These are phyloP conservation scores for Smithsoniella earleae DNA, from an alignment of 163 green algal genomes.

Conservation along the genomic window DNA sequence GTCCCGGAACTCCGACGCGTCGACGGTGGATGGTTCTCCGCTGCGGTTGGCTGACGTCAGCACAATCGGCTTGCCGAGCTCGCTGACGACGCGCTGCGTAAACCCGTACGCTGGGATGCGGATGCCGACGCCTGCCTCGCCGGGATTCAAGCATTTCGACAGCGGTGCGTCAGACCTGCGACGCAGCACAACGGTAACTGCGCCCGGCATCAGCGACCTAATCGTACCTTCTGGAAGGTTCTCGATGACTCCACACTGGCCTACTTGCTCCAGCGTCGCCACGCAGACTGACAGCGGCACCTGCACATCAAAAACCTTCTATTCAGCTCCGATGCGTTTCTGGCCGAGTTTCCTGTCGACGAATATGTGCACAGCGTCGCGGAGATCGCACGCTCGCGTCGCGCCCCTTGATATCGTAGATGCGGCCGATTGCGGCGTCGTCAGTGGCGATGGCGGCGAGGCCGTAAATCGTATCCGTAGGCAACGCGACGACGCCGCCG, in stretches of 20 bases:
- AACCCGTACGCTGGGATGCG: conserved; percentile 58
- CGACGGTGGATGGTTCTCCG: conserved; percentile 41
- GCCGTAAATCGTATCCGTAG: conserved; percentile 66
- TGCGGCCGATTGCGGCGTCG: conserved; percentile 38
- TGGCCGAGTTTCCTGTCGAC: conserved; percentile 34
- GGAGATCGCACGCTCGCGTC: conserved; percentile 33
- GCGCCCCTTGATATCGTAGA: conserved; percentile 57
- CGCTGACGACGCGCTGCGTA: conserved; percentile 43
- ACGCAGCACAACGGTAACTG: conserved; percentile 59
- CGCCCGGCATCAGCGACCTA: conserved; percentile 56
- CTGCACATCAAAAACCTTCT: background rate
- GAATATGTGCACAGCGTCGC: conserved; percentile 49
- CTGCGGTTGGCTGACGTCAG: conserved; percentile 67
- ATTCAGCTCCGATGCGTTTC: background rate
- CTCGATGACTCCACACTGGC: conserved; percentile 33
- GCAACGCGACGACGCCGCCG: conserved; percentile 45
- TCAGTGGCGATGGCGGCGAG: conserved; percentile 46
- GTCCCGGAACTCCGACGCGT: conserved; percentile 40
- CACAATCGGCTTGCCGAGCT: conserved; percentile 46
- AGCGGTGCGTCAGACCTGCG: conserved; percentile 39
- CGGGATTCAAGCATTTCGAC: conserved; percentile 38
- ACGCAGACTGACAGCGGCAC: conserved; percentile 41
- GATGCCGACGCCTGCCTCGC: conserved; percentile 40
- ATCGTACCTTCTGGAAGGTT: conserved; percentile 56
- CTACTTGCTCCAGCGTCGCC: conserved; percentile 42